phyloP scores from a whole-genome alignment of 345 rosid genomes.

The Brassica rapa region DNA sequence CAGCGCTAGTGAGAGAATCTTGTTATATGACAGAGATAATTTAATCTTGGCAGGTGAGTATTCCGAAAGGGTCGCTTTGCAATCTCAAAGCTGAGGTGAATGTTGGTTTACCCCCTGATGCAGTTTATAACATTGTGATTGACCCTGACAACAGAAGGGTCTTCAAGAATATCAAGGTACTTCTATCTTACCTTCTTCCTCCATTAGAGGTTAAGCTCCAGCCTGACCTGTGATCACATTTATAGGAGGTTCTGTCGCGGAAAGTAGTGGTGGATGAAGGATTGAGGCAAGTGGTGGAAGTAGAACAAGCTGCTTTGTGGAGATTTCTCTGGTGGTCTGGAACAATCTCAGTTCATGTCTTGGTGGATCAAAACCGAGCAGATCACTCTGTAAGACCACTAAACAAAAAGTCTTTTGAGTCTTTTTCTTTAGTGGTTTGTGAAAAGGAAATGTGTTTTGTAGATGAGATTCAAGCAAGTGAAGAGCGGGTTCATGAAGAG shows the following conservation, averaged over 20 bases:
- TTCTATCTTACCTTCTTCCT: slow-evolving; percentile 8
- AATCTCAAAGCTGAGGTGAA: slow-evolving; percentile 60
- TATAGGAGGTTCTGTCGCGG: slow-evolving; percentile 79
- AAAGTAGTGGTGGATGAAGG: slow-evolving; percentile 78
- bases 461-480: slow-evolving; percentile 93
- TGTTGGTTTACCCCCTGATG: slow-evolving; percentile 89
- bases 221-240: slow-evolving; percentile 12
- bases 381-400: slow-evolving; percentile 62
- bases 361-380: slow-evolving; percentile 78
- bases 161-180: slow-evolving; percentile 88
- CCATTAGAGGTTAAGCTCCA: not conserved
- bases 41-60: slow-evolving; percentile 69
- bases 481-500: slow-evolving; percentile 83
- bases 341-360: slow-evolving; percentile 78
- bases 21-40: slow-evolving; percentile 24
- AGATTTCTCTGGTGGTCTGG: slow-evolving; percentile 98
- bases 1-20: slow-evolving; percentile 11
- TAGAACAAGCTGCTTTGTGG: slow-evolving; percentile 92
- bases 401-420: not conserved
- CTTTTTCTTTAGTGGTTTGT: not conserved
- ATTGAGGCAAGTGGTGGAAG: slow-evolving; percentile 76
- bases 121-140: slow-evolving; percentile 72
- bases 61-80: slow-evolving; percentile 90
- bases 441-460: slow-evolving; percentile 28
- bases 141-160: slow-evolving; percentile 92